These are phyloP conservation scores for Pyrenochaeta sp. DNA, from an alignment of 2,329 filamentous ascomycete species.

Conservation along the genomic window DNA sequence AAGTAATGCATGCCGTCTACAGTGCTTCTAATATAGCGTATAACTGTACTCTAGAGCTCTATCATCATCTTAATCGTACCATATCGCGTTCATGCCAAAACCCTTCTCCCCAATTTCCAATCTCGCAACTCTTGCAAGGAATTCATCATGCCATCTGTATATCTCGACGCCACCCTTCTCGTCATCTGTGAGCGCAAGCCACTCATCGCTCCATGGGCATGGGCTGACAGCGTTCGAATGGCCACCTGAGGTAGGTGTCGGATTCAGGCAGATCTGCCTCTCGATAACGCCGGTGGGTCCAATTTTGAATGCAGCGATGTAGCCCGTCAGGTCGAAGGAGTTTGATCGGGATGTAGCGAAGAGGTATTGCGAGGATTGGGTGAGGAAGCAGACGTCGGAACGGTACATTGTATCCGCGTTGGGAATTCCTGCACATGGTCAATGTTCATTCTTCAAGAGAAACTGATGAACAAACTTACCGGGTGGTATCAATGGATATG, in stretches of 20 bases:
- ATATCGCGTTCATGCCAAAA: slow-evolving; percentile 96
- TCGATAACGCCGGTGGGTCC: slow-evolving; percentile 74
- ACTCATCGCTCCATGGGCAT: slow-evolving; percentile 85
- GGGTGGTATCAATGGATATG: slow-evolving; percentile 80
- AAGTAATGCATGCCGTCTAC: background rate
- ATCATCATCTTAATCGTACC: slow-evolving; percentile 82
- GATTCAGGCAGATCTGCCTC: slow-evolving; percentile 79
- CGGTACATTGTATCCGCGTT: slow-evolving; percentile 72
- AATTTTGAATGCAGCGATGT: slow-evolving; percentile 81
- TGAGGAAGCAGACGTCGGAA: slow-evolving; percentile 81
- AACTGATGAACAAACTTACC: slow-evolving; percentile 58
- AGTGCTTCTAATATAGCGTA: background rate
- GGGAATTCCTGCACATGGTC: slow-evolving; percentile 43
- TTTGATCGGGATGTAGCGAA: slow-evolving; percentile 88
- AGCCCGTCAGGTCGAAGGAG: slow-evolving; percentile 76
- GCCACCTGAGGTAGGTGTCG: slow-evolving; percentile 85
- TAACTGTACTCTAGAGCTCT: background rate
- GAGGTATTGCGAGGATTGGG: slow-evolving; percentile 73
- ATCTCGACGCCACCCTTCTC: slow-evolving; percentile 88
- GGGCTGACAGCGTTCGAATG: slow-evolving; percentile 89
- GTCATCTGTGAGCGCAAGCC: slow-evolving; percentile 88
- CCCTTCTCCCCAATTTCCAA: slow-evolving; percentile 83
- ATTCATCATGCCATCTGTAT: slow-evolving; percentile 85
- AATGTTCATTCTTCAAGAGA: background rate
- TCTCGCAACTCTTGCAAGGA: slow-evolving; percentile 77